Evolutionary conservation across 208 protist genomes (phyloP).

Genomic region (Entamoeba dispar): DNA sequence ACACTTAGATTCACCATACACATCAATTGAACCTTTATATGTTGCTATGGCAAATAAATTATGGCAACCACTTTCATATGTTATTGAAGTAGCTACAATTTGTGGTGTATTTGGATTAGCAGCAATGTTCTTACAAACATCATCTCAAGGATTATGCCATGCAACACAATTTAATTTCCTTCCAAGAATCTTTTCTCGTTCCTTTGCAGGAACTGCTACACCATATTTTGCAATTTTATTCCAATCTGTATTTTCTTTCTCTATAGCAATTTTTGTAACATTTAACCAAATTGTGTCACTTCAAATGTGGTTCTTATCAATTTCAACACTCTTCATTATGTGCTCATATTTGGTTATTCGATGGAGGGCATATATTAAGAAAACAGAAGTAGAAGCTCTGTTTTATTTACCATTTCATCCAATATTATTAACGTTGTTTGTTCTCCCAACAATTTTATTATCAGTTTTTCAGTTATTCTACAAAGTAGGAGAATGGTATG

Average conservation of each 20-base stretch:
- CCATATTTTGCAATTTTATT: neutral
- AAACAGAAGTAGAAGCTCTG: neutral
- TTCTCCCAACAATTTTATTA: neutral
- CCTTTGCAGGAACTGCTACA: neutral
- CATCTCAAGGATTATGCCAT: neutral
- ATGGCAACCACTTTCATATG: neutral
- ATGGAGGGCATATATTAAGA: neutral
- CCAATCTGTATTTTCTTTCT: neutral
- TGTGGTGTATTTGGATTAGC: neutral
- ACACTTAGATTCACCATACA: neutral
- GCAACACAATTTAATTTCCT: neutral
- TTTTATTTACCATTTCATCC: neutral
- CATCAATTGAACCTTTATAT: neutral
- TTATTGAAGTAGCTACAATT: neutral
- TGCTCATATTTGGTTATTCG: neutral
- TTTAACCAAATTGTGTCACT: neutral
- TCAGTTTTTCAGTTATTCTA: neutral
- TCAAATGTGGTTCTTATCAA: neutral
- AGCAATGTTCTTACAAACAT: neutral
- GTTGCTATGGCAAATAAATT: neutral
- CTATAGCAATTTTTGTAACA: neutral
- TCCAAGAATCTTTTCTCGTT: neutral
- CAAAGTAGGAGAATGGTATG: neutral
- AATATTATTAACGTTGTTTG: neutral
- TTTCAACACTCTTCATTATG: neutral